These are phyloP conservation scores for Chaetomium strumarium DNA, from an alignment of 2,329 filamentous ascomycete species.

Conservation along the genomic window DNA sequence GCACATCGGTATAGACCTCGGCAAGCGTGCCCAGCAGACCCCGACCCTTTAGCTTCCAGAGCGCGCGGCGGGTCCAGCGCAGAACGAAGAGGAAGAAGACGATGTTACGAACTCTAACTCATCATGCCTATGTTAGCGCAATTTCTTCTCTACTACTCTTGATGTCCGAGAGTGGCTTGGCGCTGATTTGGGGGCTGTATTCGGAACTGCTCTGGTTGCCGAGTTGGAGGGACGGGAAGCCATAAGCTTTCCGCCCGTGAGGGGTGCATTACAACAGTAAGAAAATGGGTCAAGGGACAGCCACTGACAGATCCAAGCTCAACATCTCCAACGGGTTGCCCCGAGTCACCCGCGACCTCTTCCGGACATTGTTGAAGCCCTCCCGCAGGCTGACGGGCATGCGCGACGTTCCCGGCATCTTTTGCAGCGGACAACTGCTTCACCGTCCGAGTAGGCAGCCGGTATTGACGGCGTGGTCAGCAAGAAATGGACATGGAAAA, in stretches of 20 bases:
- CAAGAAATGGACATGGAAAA: not conserved
- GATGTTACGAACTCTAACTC: slow-evolving; percentile 68
- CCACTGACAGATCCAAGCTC: slow-evolving; percentile 63
- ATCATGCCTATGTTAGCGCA: not conserved
- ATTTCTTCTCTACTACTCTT: not conserved
- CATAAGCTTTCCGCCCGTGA: not conserved
- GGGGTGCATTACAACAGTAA: not conserved
- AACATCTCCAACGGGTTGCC: slow-evolving; percentile 53
- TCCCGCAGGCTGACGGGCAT: slow-evolving; percentile 67
- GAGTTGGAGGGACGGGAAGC: not conserved
- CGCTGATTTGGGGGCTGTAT: not conserved
- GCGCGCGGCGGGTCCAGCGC: slow-evolving; percentile 71
- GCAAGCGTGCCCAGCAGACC: slow-evolving; percentile 73
- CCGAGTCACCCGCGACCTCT: slow-evolving; percentile 43
- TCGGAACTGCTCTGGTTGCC: not conserved
- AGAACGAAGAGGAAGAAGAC: slow-evolving; percentile 85
- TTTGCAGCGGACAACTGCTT: not conserved
- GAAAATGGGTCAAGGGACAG: slow-evolving; percentile 1
- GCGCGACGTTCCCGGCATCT: slow-evolving; percentile 61
- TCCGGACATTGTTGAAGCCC: slow-evolving; percentile 53
- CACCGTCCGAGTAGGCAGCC: not conserved
- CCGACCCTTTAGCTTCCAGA: slow-evolving; percentile 83
- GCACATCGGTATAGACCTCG: slow-evolving; percentile 66
- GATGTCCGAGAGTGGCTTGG: not conserved
- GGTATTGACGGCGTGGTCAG: not conserved